These are phyloP conservation scores for Hemileia vastatrix DNA, from an alignment of 1,284 basidiomycete species.

Conservation along the genomic window DNA sequence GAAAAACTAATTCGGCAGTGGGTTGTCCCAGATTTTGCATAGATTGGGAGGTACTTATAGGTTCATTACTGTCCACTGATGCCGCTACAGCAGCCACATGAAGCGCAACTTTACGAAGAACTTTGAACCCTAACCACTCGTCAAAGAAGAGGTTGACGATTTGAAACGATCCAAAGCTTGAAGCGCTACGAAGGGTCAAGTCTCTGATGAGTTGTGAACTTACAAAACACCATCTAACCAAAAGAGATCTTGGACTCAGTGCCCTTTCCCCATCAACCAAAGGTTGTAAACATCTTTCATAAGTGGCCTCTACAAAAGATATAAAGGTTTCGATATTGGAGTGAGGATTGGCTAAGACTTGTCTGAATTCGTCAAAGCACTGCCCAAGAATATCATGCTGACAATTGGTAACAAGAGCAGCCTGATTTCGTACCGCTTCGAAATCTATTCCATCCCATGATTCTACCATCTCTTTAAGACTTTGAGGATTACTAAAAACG, in stretches of 20 bases:
- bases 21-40: neutral
- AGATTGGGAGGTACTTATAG: neutral
- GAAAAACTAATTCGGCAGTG: too few relatives aligned
- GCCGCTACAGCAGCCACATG: constrained; percentile 78
- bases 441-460: constrained; percentile 78
- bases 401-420: constrained; percentile 79
- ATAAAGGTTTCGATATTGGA: constrained; percentile 70
- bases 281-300: constrained; percentile 69
- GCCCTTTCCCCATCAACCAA: constrained; percentile 48
- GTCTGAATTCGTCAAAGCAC: constrained; percentile 71
- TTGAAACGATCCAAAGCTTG: constrained; percentile 77
- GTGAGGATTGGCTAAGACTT: constrained; percentile 58
- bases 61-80: constrained; percentile 55
- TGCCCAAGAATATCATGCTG: constrained; percentile 75
- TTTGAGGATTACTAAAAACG: constrained; percentile 71
- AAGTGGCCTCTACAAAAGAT: constrained; percentile 76
- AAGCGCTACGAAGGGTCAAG: constrained; percentile 74
- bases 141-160: constrained; percentile 78
- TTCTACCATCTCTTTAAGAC: constrained; percentile 68
- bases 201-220: constrained; percentile 81
- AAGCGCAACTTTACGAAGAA: constrained; percentile 68
- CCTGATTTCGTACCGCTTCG: constrained; percentile 76
- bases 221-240: constrained; percentile 71
- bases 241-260: constrained; percentile 32
- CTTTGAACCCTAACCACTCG: constrained; percentile 79